Conservation (phyloP, 1,139 yeast species). For the Geotrichum candidum region DNA sequence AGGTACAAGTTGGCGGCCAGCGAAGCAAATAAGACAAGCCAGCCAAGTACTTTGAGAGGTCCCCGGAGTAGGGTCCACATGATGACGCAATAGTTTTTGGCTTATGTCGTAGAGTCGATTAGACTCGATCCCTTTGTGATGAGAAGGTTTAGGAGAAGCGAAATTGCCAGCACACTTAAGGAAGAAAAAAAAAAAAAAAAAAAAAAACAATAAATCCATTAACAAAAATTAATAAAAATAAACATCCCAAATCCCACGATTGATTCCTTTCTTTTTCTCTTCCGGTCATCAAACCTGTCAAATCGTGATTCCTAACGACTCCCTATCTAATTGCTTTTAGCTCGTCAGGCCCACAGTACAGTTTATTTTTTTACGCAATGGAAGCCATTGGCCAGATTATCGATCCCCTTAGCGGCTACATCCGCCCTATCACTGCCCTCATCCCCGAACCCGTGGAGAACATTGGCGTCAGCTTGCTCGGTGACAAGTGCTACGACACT, state of each 20-base stretch:
- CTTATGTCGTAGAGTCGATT: not conserved
- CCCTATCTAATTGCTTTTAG: not conserved
- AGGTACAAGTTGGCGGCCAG: constrained; percentile 51
- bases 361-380: constrained; percentile 16
- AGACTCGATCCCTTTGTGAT: not conserved
- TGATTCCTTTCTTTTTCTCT: not conserved
- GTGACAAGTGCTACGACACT: constrained; percentile 24
- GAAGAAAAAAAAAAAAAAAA: not conserved
- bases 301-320: not conserved
- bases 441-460: constrained; percentile 26
- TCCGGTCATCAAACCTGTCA: not conserved
- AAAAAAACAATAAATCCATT: not conserved
- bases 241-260: not conserved
- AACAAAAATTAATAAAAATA: too few relatives aligned
- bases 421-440: constrained; percentile 24
- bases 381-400: constrained; percentile 23
- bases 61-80: not conserved
- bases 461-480: constrained; percentile 22
- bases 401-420: constrained; percentile 22
- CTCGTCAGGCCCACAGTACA: not conserved
- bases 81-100: not conserved
- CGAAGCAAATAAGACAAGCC: constrained; percentile 38
- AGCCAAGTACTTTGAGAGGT: constrained; percentile 8
- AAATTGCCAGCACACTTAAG: not conserved
- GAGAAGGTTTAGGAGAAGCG: not conserved